Evolutionary conservation across 805 yeast genomes (phyloP), one percentile per base, ranked within the genome.

Genomic region (Suhomyces sp.): DNA sequence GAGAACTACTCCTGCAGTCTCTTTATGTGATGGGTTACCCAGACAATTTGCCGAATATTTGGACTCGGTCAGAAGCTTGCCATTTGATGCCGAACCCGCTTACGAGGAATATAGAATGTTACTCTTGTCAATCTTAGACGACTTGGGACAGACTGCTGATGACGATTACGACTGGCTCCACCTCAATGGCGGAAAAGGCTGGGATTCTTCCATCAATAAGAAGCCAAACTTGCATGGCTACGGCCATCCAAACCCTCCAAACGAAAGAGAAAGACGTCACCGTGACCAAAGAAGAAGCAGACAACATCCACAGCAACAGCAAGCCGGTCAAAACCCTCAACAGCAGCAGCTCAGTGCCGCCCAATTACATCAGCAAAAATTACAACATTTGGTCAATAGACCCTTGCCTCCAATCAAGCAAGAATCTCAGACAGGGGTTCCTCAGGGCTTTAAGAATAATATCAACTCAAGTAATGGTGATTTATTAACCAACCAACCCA

Each of bases 221-320:
- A 86, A 89, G 64, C 89, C 89, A 44, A 87, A 87, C 68, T 69
- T 87, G 57, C 90, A 87, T 65, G 96, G 96, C 4, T 87, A 87
- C 64, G 94, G 94, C 24, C 83, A 84, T 64, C 87, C 88, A 48
- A 82, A 75, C 54, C 86, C 86, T 22, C 78, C 79, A 12, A 74
- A 74, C 53, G 79, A 75, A 31, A 61, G 78, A 43, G 78, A 73
- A 41, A 66, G 79, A 62, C 72, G 78, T 56, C 78, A 73, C 53
- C 71, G 78, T 51, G 78, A 75, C 45, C 78, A 72, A 63, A 69
- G 79, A 61, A 68, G 78, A 61, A 64, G 66, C 53, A 70, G 77
- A 57, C 77, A 72, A 43, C 75, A 70, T 53, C 62, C 61, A 46
- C 65, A 58, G 51, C 58, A 60, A 50, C 56, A 61, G n/a, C 31